A percentile compares a stretch with the other conserved stretches of the same genome.
Evolutionary conservation across 345 rosid species (phyloP).

Genomic region (Adansonia digitata): DNA sequence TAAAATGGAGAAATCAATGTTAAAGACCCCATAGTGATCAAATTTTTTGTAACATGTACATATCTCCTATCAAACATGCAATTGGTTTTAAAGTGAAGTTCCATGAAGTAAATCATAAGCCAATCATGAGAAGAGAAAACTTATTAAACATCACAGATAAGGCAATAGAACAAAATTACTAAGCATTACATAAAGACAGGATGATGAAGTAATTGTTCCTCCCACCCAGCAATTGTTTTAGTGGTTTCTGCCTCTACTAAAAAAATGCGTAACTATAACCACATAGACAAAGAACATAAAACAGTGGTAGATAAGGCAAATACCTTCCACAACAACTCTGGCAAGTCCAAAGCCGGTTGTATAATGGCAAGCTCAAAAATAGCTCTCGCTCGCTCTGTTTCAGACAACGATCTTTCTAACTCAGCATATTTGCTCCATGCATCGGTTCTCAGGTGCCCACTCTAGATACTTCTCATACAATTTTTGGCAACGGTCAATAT

Average conservation of each 20-base stretch:
- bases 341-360: conserved; percentile 87
- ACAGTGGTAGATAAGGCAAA: not conserved
- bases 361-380: conserved; percentile 80
- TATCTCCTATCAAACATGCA: not conserved
- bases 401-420: conserved; percentile 65
- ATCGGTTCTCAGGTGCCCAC: conserved; percentile 91
- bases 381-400: conserved; percentile 71
- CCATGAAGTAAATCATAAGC: not conserved
- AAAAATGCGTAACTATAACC: not conserved
- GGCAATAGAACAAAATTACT: not conserved
- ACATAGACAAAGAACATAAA: not conserved
- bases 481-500: conserved; percentile 72
- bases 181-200: not conserved
- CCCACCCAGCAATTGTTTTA: not conserved
- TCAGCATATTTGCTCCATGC: conserved; percentile 95
- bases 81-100: not conserved
- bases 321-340: conserved; percentile 93
- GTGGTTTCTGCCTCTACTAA: not conserved
- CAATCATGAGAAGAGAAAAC: not conserved
- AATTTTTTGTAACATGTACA: not conserved
- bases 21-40: not conserved
- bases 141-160: not conserved
- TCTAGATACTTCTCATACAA: conserved; percentile 83
- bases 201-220: not conserved
- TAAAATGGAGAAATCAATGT: too few species aligned